A percentile compares a stretch with the other conserved stretches of the same genome.
phyloP scores from a whole-genome alignment of 2,329 filamentous ascomycete species.

The Cladosporium sp. region DNA sequence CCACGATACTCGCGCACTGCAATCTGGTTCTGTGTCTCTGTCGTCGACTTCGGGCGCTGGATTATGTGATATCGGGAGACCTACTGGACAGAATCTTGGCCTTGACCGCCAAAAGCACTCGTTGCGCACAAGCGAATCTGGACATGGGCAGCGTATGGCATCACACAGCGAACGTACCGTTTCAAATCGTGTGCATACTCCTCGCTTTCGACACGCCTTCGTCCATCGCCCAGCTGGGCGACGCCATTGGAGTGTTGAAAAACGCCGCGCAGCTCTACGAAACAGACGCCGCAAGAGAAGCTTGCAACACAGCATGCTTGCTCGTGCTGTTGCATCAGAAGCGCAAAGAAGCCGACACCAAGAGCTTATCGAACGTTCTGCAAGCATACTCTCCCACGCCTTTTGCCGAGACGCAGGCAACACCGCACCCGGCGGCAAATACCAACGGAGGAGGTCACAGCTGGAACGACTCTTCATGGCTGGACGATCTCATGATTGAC shows the following conservation, averaged over 20 bases:
- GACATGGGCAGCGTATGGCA: constrained; percentile 47
- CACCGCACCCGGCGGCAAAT: not conserved
- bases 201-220: constrained; percentile 48
- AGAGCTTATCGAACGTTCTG: constrained; percentile 23
- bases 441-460: constrained; percentile 8
- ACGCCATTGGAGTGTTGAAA: constrained; percentile 39
- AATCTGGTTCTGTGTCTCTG: constrained; percentile 53
- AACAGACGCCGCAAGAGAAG: constrained; percentile 39
- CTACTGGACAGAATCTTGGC: constrained; percentile 42
- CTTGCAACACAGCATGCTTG: constrained; percentile 47
- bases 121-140: constrained; percentile 41
- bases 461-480: constrained; percentile 11
- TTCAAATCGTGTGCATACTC: constrained; percentile 50
- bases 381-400: constrained; percentile 9
- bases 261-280: constrained; percentile 16
- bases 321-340: constrained; percentile 48
- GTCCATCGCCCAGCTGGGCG: constrained; percentile 41
- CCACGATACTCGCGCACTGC: constrained; percentile 47
- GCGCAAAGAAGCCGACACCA: constrained; percentile 40
- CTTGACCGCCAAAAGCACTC: constrained; percentile 38
- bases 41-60: constrained; percentile 47
- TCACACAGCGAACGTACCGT: constrained; percentile 53
- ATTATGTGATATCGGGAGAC: constrained; percentile 36
- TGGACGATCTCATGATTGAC: constrained; percentile 7
- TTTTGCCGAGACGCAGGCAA: not conserved